Evolutionary conservation across 306 rosid genomes (phyloP).

Genomic region (Fagus crenata): DNA sequence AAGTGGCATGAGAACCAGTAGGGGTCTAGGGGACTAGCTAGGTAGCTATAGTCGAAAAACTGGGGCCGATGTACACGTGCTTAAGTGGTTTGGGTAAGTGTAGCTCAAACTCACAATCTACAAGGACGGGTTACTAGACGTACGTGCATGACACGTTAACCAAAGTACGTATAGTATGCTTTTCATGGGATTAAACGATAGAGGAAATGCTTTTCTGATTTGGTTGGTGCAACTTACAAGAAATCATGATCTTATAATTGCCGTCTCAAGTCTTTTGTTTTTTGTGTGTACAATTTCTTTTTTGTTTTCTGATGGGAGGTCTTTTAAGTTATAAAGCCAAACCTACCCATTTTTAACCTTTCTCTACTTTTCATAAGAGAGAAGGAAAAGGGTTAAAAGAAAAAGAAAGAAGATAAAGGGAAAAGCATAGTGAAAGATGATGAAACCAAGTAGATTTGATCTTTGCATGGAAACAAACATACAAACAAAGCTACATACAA

Average conservation of each 20-base stretch:
- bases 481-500: slow-evolving; percentile 38
- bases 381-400: slow-evolving; percentile 10
- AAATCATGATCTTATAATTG: slow-evolving; percentile 59
- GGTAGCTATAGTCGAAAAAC: not conserved
- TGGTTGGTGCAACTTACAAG: slow-evolving; percentile 79
- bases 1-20: too few relatives aligned
- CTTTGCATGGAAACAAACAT: slow-evolving; percentile 37
- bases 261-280: slow-evolving; percentile 20
- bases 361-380: slow-evolving; percentile 69
- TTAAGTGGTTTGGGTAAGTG: not conserved
- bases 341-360: slow-evolving; percentile 29
- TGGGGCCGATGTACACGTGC: not conserved
- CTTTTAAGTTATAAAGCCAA: slow-evolving; percentile 10
- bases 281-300: too few relatives aligned
- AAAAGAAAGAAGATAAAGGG: slow-evolving; percentile 21
- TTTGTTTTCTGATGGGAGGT: too few relatives aligned
- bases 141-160: slow-evolving; percentile 73
- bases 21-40: too few relatives aligned
- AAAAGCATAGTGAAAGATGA: slow-evolving; percentile 33
- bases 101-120: not conserved
- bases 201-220: slow-evolving; percentile 29
- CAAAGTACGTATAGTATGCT: slow-evolving; percentile 46
- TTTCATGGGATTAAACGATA: slow-evolving; percentile 69
- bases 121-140: slow-evolving; percentile 18
- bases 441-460: slow-evolving; percentile 58